These are phyloP conservation scores for Colletotrichum tropicale DNA, from an alignment of 2,329 filamentous ascomycete species.

Conservation along the genomic window DNA sequence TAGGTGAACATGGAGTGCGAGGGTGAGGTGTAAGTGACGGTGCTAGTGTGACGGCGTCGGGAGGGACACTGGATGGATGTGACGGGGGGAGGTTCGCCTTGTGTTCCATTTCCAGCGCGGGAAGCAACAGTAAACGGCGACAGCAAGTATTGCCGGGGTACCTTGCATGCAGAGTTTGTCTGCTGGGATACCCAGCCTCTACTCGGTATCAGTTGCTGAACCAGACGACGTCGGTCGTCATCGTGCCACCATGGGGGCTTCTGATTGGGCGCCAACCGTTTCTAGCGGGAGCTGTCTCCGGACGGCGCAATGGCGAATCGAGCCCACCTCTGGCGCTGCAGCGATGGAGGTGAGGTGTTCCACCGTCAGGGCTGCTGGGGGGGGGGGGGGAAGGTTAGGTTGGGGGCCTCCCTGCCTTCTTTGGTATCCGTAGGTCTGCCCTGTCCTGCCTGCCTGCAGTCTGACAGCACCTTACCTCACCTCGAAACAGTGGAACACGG, in stretches of 20 bases:
- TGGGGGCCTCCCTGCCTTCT: not conserved
- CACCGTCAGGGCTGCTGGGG: not conserved
- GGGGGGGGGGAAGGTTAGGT: too few species aligned
- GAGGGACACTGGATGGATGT: not conserved
- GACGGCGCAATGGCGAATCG: not conserved
- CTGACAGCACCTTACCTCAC: not conserved
- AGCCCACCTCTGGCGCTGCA: not conserved
- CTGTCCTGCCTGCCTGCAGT: not conserved
- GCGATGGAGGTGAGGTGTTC: not conserved
- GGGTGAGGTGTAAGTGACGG: not conserved
- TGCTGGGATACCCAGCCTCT: not conserved
- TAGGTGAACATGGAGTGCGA: not conserved
- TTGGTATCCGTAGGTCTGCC: too few species aligned
- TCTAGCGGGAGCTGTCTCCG: not conserved
- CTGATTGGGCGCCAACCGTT: not conserved
- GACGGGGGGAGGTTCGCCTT: not conserved
- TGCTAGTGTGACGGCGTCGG: not conserved
- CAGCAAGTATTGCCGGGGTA: constrained; percentile 11
- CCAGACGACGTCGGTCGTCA: not conserved
- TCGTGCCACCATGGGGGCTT: not conserved
- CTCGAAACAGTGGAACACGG: not conserved
- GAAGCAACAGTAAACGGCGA: not conserved
- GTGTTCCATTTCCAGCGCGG: not conserved
- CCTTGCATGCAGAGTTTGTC: constrained; percentile 14
- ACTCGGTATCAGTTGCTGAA: constrained; percentile 6